Base-by-base conservation (phyloP, 2,329 filamentous ascomycete species). In the Clonostachys sp. region DNA sequence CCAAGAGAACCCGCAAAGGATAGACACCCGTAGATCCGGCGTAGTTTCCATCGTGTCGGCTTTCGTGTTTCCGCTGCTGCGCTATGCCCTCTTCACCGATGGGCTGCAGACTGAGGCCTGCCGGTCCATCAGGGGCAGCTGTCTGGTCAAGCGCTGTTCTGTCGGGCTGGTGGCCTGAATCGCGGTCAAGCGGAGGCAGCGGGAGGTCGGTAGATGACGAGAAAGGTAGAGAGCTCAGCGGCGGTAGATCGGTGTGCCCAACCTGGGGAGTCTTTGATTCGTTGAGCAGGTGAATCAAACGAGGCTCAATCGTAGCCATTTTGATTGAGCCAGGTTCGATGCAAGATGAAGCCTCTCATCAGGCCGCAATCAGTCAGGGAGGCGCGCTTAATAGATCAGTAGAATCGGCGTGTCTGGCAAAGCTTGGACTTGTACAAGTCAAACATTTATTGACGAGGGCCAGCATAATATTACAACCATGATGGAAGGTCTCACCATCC, bases 241-340 rank as follows among this genome's bases (percentile, higher is more conserved):
- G 74, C 36, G 80, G 79, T 4, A 82, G 72, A 50, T 80, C 77
- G 57, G 74, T 66, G 51, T 73, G 71, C 56, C 66, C 70, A 56
- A 69, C 66, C 54, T 71, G 71, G 42, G 74, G 72, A 52, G 71
- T 70, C 40, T 70, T 71, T 44, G 72, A 73, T 57, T 81, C 76
- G 64, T 84, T 84, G 58, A 84, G 71, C 54, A 84, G 67, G 62
- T 84, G 80, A 61, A 84, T 85, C 55, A 85, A 72, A 60, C 81
- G 78, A 60, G 81, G 81, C 74, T 85, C 81, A 67, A 84, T 84
- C 60, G 80, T 84, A 55, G 79, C 78, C 78, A 82, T 82, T 66
- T 30, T 30, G 24, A 30, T 4, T 30, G 24, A 30, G 24, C 24
- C 24, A 30, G 24, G 24, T 64, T 79, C 72, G 59, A 55, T 57